A percentile compares a stretch with the other conserved stretches of the same genome.
phyloP scores from a whole-genome alignment of 345 rosid species.

The Capsella bursapastoris region DNA sequence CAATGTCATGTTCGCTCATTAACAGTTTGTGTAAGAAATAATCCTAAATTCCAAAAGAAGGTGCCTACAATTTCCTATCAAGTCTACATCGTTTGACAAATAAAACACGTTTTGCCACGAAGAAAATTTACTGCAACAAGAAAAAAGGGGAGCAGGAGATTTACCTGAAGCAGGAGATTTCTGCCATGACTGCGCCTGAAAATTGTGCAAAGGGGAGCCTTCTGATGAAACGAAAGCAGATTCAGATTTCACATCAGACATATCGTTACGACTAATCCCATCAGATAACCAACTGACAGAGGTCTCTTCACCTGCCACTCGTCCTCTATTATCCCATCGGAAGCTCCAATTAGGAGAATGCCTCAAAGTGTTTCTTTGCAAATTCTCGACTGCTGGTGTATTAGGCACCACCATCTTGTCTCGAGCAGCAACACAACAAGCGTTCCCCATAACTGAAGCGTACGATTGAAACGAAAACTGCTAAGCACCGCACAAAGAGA shows the following conservation, averaged over 20 bases:
- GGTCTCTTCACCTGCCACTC: conserved; percentile 89
- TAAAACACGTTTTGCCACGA: not conserved
- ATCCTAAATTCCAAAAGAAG: conserved; percentile 21
- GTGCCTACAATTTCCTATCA: not conserved
- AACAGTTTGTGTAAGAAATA: conserved; percentile 16
- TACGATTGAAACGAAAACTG: not conserved
- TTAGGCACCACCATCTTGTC: conserved; percentile 67
- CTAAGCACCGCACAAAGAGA: conserved; percentile 10
- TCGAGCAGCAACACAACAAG: conserved; percentile 92
- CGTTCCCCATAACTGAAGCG: conserved; percentile 73
- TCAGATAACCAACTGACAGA: conserved; percentile 74
- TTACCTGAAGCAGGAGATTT: conserved; percentile 89
- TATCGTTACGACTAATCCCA: conserved; percentile 59
- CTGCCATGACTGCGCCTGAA: conserved; percentile 57
- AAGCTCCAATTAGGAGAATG: conserved; percentile 92
- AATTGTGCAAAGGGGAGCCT: conserved; percentile 63
- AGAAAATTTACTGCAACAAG: not conserved
- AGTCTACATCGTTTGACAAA: conserved; percentile 15
- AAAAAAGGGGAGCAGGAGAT: too few relatives aligned
- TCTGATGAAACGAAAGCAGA: conserved; percentile 67
- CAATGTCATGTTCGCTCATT: conserved; percentile 15
- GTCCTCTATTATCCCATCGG: conserved; percentile 89
- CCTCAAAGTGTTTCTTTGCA: conserved; percentile 75
- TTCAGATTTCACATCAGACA: conserved; percentile 61
- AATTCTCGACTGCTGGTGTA: conserved; percentile 58